Conservation (phyloP, 441 rosid species). For the Populus hybrid region DNA sequence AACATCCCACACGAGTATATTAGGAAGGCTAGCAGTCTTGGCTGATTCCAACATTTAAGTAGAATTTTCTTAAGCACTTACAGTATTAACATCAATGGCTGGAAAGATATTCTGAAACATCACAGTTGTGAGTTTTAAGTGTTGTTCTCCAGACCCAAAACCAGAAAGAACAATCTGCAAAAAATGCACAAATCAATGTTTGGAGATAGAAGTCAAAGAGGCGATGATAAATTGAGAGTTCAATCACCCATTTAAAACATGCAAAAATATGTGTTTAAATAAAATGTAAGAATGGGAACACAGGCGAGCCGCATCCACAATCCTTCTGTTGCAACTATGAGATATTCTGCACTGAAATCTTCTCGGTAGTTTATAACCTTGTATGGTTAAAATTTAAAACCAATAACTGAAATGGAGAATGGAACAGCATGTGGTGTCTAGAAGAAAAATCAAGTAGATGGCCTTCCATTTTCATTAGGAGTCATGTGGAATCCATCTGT, state of each 20-base stretch:
- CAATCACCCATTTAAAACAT: background rate
- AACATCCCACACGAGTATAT: constrained; percentile 21
- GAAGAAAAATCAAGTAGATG: background rate
- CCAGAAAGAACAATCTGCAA: constrained; percentile 92
- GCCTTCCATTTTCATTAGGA: background rate
- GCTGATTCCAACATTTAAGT: constrained; percentile 10
- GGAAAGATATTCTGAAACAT: constrained; percentile 98
- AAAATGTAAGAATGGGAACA: background rate
- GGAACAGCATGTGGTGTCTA: background rate
- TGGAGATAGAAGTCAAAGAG: background rate
- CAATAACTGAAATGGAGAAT: background rate
- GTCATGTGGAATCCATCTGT: background rate
- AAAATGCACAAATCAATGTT: constrained; percentile 1
- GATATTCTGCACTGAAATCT: background rate
- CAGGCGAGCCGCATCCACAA: background rate
- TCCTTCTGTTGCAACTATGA: background rate
- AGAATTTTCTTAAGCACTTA: constrained; percentile 36
- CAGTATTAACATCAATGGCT: constrained; percentile 82
- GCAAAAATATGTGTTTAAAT: background rate
- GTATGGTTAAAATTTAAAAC: background rate
- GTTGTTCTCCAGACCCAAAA: constrained; percentile 79
- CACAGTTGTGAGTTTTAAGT: constrained; percentile 71
- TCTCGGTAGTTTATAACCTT: background rate
- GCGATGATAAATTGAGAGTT: background rate
- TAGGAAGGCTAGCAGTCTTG: constrained; percentile 8